Percentiles rank a stretch among this genome's conserved stretches.
These are phyloP conservation scores for Arthrobotrys entomopaga DNA, from an alignment of 2,329 filamentous ascomycete genomes.

Conservation along the genomic window DNA sequence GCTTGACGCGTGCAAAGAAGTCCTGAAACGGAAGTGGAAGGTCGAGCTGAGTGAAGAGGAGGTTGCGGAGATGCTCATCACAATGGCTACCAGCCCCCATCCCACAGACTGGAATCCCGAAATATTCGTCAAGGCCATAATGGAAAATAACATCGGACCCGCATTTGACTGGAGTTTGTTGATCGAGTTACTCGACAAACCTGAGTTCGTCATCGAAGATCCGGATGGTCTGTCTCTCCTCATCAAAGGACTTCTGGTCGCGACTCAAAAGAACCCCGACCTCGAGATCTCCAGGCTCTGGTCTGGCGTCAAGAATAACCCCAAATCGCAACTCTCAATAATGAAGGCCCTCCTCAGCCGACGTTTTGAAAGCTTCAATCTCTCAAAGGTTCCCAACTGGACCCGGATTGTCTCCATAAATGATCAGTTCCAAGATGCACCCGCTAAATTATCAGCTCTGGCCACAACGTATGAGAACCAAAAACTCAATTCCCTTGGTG, in stretches of 20 bases:
- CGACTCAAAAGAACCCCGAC: slow-evolving; percentile 63
- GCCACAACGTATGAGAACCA: slow-evolving; percentile 79
- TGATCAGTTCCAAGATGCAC: slow-evolving; percentile 71
- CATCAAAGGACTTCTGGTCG: slow-evolving; percentile 76
- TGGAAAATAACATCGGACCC: slow-evolving; percentile 62
- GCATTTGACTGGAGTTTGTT: slow-evolving; percentile 59
- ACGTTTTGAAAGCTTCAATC: slow-evolving; percentile 79
- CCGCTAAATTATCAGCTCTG: slow-evolving; percentile 70
- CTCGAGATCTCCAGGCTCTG: slow-evolving; percentile 90
- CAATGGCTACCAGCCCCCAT: slow-evolving; percentile 58
- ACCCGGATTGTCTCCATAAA: slow-evolving; percentile 76
- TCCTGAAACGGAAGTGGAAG: slow-evolving; percentile 68
- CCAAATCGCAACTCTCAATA: slow-evolving; percentile 92
- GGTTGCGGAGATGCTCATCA: slow-evolving; percentile 79
- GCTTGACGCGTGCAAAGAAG: slow-evolving; percentile 74
- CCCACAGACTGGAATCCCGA: slow-evolving; percentile 59
- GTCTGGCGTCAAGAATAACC: slow-evolving; percentile 87
- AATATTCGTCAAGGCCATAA: slow-evolving; percentile 69
- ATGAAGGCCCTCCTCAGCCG: slow-evolving; percentile 85
- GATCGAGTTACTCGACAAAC: slow-evolving; percentile 71
- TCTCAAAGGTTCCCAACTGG: slow-evolving; percentile 83
- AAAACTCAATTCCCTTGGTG: slow-evolving; percentile 86
- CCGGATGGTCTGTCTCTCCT: slow-evolving; percentile 82
- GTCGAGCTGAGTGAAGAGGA: slow-evolving; percentile 81
- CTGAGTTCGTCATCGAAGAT: slow-evolving; percentile 81